Evolutionary conservation across 768 basidiomycete species (phyloP), one percentile per base, ranked within the genome.

Genomic region (Rhodocollybia butyracea): DNA sequence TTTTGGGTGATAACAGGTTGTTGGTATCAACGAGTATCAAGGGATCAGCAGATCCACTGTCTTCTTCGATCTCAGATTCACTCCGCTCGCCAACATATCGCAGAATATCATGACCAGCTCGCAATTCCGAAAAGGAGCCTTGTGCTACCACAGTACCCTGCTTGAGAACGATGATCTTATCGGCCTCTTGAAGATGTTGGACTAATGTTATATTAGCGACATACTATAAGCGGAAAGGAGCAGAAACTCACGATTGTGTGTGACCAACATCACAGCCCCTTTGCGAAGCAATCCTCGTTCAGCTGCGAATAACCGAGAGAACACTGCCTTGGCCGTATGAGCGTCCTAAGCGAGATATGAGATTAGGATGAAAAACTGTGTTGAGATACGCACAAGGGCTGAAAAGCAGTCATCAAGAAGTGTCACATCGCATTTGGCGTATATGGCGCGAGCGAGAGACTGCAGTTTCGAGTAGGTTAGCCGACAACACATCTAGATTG

Each of bases 351-450:
- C 34, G 42, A 47, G 6, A 26, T 22, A 22, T 26, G 6, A 22
- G 19, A 13, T 7, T 12, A 26, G 12, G 26, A 47, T 47, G 29
- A 26, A 30, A 27, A 17, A 47, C 15, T 27, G 10, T 13, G 5
- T 30, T 8, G 11, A 24, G 29, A n/a, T 22, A 10, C 46, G 10
- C 31, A 51, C 50, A 8, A 51, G 38, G 19, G 50, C 50, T 24
- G 50, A 51, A 39, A 51, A 51, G 22, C 50, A 51, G 38, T 51
- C 50, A 24, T 51, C 50, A 8, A 51, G 30, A 13, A 51, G 26
- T 8, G 31, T 38, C n/a, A 51, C 31, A n/a, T 51, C 50, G 31
- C 50, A 51, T 13, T 40, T 34, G 7, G 50, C 50, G 31, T 51
- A 51, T 13, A 51, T 32, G 15, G 50, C 50, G 7, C 50, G 7